Evolutionary conservation across 257 asterid genomes (phyloP), one percentile per base, ranked within the genome.

Genomic region (Ballota nigra): DNA sequence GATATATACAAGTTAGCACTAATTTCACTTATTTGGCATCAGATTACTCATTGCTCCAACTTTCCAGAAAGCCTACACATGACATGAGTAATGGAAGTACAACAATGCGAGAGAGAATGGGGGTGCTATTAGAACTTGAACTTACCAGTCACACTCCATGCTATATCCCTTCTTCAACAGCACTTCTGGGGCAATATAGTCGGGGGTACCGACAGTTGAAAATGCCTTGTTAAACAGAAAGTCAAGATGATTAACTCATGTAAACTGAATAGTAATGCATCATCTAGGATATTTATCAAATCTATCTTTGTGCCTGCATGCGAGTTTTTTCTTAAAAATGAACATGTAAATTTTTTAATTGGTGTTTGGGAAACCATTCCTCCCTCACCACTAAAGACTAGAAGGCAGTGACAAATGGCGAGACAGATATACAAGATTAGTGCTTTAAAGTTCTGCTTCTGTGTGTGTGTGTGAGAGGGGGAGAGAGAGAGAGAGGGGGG

Each of bases 131-230:
- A 43, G 71, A 28, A 69, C 55, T 60, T 73, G 62, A 78, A 89
- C 96, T 89, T 26, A 95, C 99, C 98, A 91, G 82, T 91, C 98
- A 80, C 98, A 92, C 82, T 92, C 97, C 86, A 90, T 83, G 80
- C 97, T 90, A 68, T 92, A 92, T 75, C 98, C 98, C 72, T 83
- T 90, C 91, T 92, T 92, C 88, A 90, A 70, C 45, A 92, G 87
- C 69, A 90, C 96, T 81, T 90, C 98, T 2, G 98, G 98, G 67
- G 98, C 98, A 78, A 92, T 92, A 79, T 92, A 92, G 86, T 92
- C 98, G 15, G 97, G 98, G 6, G 98, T 90, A 29, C 98, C 97
- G 36, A 92, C 98, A 6, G 97, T 92, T 26, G 98, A 92, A 86
- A 90, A 92, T 68, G 98, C 98, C 98, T 92, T 73, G 34, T 66